Conservation (phyloP, 2,329 filamentous ascomycete species). For the Macrophomina tecta region DNA sequence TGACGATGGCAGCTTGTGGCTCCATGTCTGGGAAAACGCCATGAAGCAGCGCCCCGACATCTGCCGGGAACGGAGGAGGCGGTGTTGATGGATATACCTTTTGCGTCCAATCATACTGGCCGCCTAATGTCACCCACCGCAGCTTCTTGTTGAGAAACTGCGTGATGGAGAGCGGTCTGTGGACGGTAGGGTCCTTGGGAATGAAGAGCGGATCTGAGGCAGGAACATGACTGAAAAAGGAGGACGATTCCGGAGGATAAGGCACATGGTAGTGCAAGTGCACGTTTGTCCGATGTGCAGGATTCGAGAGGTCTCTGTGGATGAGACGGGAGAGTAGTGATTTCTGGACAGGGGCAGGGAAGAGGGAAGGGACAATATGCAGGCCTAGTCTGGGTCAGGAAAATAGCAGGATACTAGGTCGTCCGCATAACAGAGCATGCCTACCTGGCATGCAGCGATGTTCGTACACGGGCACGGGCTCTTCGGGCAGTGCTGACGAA, state of each 20-base stretch:
- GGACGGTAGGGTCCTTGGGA: conserved; percentile 75
- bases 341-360: conserved; percentile 73
- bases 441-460: conserved; percentile 73
- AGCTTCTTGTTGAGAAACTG: conserved; percentile 79
- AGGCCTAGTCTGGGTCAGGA: conserved; percentile 64
- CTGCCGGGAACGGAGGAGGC: conserved; percentile 75
- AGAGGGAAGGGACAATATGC: conserved; percentile 74
- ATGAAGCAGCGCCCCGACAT: conserved; percentile 72
- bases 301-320: conserved; percentile 76
- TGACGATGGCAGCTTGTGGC: conserved; percentile 90
- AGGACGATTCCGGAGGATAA: conserved; percentile 57
- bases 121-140: conserved; percentile 92
- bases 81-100: conserved; percentile 76
- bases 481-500: conserved; percentile 8
- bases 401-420: neutral
- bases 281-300: conserved; percentile 84
- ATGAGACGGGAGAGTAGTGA: conserved; percentile 75
- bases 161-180: conserved; percentile 73
- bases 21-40: conserved; percentile 76
- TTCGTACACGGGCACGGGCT: conserved; percentile 58
- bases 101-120: conserved; percentile 94
- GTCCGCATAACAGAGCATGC: neutral
- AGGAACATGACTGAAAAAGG: conserved; percentile 57
- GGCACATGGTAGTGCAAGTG: conserved; percentile 78
- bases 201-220: conserved; percentile 31